phyloP scores from a whole-genome alignment of 106 monocot genomes.

The Dendrobium catenatum region DNA sequence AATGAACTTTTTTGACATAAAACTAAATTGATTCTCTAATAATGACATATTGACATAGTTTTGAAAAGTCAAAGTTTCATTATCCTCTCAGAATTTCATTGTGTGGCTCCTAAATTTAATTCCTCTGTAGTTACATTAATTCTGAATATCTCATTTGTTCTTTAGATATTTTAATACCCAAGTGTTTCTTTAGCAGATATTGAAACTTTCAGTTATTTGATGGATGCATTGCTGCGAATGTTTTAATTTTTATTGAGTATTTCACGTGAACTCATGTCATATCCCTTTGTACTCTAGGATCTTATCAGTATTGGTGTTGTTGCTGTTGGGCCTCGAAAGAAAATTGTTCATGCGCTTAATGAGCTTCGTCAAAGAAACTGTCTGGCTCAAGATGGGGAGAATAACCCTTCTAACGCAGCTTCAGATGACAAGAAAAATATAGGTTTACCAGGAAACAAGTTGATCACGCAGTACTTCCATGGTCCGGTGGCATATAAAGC shows the following conservation, averaged over 20 bases:
- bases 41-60: not conserved
- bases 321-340: conserved; percentile 92
- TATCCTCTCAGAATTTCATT: not conserved
- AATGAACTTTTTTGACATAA: not conserved
- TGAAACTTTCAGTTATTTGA: not conserved
- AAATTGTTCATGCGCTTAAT: conserved; percentile 68
- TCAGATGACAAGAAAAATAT: conserved; percentile 18
- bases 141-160: not conserved
- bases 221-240: not conserved
- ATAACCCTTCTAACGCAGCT: conserved; percentile 5
- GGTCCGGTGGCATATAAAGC: conserved; percentile 21
- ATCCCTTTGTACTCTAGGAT: conserved; percentile 40
- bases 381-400: conserved; percentile 7
- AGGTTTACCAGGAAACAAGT: conserved; percentile 47
- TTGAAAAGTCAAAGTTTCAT: not conserved
- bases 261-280: not conserved
- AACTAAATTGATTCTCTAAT: not conserved
- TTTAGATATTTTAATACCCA: not conserved
- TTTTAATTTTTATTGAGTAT: not conserved
- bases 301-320: conserved; percentile 63
- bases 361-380: conserved; percentile 40
- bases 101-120: not conserved
- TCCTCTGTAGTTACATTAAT: not conserved
- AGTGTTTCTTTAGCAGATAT: not conserved
- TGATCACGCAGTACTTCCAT: conserved; percentile 87